These are phyloP conservation scores for Termitomyces sp. DNA, from an alignment of 1,284 basidiomycete species.

Conservation along the genomic window DNA sequence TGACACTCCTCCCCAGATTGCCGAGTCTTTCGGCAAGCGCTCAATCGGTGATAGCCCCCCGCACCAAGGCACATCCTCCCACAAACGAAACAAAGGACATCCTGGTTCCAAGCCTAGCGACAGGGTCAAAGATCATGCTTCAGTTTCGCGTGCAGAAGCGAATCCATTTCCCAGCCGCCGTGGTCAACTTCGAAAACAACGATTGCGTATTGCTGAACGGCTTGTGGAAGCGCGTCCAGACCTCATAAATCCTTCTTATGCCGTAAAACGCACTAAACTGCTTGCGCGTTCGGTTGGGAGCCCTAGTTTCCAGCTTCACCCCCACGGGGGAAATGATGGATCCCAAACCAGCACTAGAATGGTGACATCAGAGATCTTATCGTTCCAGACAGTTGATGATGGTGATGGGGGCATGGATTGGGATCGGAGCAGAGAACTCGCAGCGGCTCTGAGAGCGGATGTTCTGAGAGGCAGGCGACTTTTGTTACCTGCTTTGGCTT, in stretches of 20 bases:
- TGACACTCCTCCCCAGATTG: background rate
- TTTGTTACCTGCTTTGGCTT: slow-evolving; percentile 26
- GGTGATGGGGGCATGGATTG: slow-evolving; percentile 28
- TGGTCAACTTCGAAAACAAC: slow-evolving; percentile 13
- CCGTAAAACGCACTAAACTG: slow-evolving; percentile 19
- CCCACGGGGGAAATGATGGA: background rate
- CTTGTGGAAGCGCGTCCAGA: slow-evolving; percentile 23
- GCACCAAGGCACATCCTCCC: background rate
- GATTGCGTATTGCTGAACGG: slow-evolving; percentile 24
- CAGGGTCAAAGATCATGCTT: background rate
- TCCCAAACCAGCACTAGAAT: background rate
- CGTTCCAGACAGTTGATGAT: slow-evolving; percentile 25
- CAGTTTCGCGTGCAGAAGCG: background rate
- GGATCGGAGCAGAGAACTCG: slow-evolving; percentile 28
- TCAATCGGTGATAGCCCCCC: background rate
- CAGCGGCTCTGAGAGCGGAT: slow-evolving; percentile 25
- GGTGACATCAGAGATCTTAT: background rate
- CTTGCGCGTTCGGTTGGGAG: slow-evolving; percentile 11
- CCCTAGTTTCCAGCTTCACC: background rate
- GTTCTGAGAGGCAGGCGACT: slow-evolving; percentile 24
- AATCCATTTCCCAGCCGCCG: background rate
- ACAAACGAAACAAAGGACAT: background rate
- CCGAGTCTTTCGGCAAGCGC: background rate
- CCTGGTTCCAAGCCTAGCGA: background rate
- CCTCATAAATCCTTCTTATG: slow-evolving; percentile 21